Base-by-base conservation (phyloP, 2,329 filamentous ascomycete species). In the Pyrenophora seminiperda region DNA sequence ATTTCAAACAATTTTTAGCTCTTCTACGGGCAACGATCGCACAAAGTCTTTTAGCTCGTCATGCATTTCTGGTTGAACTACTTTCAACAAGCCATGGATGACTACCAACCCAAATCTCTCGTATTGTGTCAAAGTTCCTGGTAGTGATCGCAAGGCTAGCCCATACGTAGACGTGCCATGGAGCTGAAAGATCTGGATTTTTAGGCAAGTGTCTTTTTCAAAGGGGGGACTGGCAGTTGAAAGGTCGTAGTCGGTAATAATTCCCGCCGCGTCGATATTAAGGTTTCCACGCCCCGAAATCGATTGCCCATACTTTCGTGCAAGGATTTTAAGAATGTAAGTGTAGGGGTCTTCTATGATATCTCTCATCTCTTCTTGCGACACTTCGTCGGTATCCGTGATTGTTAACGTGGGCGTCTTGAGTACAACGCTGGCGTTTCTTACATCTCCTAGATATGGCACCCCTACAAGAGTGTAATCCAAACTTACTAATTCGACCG, bases 111-210 rank as follows among this genome's bases (percentile, higher is more conserved):
- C 40, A 20, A 42, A 22, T 9, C 40, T 42, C 11, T 4, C n/a
- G 5, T 33, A 33, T 13, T 22, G 6, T 9, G 3, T 0, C 2
- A 2, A 3, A 0, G n/a, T 22, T 5, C 11, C 3, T 13, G 18
- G 5, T 1, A 5, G 14, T 33, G 13, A 20, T 18, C 19, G 19
- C 5, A 33, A 1, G 2, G 22, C 18, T 5, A 42, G 20, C 1
- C 18, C 29, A 2, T 10, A 2, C 2, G 29, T 11, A 1, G 1
- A 1, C 3, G 2, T 3, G 9, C 9, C 0, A 14, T 2, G 1
- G 11, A 0, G 0, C 19, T 13, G 19, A 4, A 17, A 5, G 7
- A 40, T 5, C 9, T 17, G 15, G 5, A 42, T n/a, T 4, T 42
- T 24, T 2, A 33, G n/a, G 7, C 0, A 5, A 3, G 13, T 15